Evolutionary conservation across 257 asterid genomes (phyloP).

Genomic region (Haberlea rhodopensis): DNA sequence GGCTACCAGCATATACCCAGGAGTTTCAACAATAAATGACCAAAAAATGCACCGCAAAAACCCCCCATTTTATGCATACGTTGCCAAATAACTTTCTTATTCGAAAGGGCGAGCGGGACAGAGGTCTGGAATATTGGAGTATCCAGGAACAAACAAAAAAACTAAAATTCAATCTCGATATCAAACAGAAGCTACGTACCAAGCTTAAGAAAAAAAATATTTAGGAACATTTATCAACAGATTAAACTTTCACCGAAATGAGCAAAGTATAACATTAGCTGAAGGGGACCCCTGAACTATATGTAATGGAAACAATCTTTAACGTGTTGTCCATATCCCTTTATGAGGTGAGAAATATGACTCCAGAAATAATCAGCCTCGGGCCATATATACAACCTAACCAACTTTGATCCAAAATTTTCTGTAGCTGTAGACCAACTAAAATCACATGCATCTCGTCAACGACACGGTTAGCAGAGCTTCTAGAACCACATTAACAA

Average conservation of each 20-base stretch:
- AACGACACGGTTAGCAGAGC: slow-evolving; percentile 34
- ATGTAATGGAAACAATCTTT: slow-evolving; percentile 46
- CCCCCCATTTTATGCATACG: no score
- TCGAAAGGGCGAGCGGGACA: no score
- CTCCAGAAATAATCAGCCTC: slow-evolving; percentile 45
- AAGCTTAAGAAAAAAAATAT: no score
- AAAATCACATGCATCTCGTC: slow-evolving; percentile 34
- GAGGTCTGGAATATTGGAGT: no score
- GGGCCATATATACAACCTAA: slow-evolving; percentile 57
- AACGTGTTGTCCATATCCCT: slow-evolving; percentile 35
- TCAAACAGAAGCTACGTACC: background rate
- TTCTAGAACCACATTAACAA: slow-evolving; percentile 30
- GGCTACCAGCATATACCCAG: no score
- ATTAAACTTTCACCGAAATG: slow-evolving; percentile 23
- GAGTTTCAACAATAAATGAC: no score
- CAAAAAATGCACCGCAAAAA: no score
- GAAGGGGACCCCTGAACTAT: no score
- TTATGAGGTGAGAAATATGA: slow-evolving; percentile 41
- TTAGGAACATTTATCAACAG: slow-evolving; percentile 27
- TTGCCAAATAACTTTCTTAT: no score
- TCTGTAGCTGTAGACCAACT: slow-evolving; percentile 37
- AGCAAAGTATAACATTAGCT: slow-evolving; percentile 29
- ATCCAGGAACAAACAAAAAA: background rate
- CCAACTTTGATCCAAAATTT: slow-evolving; percentile 39
- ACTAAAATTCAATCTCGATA: background rate